These are phyloP conservation scores for Omphalea diandra DNA, from an alignment of 441 rosid species.

Conservation along the genomic window DNA sequence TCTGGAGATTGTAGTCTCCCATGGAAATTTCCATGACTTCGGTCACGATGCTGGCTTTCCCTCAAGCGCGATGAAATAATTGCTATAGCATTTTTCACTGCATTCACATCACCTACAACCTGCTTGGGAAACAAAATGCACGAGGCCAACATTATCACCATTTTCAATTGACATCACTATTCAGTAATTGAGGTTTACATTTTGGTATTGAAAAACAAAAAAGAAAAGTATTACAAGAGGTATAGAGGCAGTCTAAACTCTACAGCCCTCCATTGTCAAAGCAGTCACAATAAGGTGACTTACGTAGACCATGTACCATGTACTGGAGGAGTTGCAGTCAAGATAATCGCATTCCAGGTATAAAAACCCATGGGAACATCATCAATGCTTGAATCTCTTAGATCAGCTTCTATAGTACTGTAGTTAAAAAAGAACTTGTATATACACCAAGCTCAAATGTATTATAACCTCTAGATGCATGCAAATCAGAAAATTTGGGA, in stretches of 20 bases:
- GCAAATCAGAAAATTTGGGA: background rate
- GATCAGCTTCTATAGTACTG: background rate
- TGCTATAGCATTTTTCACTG: constrained; percentile 75
- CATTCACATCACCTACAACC: constrained; percentile 80
- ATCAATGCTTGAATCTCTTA: background rate
- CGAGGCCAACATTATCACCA: constrained; percentile 2
- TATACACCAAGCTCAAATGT: constrained; percentile 5
- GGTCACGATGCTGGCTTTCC: constrained; percentile 98
- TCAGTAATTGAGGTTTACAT: background rate
- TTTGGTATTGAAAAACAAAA: background rate
- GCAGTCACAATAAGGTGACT: background rate
- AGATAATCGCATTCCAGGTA: background rate
- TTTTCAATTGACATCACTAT: background rate
- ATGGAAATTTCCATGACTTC: constrained; percentile 54
- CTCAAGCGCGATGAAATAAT: constrained; percentile 79
- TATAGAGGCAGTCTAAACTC: background rate
- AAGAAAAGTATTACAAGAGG: background rate
- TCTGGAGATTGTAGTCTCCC: constrained; percentile 80
- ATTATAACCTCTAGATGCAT: background rate
- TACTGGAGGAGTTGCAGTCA: background rate
- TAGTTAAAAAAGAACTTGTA: too few relatives aligned
- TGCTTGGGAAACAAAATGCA: constrained; percentile 30
- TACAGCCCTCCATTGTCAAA: constrained; percentile 4
- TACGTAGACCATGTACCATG: background rate
- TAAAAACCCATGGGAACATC: background rate